These are phyloP conservation scores for Stenogyne calaminthoides DNA, from an alignment of 305 asterid species.

Conservation along the genomic window DNA sequence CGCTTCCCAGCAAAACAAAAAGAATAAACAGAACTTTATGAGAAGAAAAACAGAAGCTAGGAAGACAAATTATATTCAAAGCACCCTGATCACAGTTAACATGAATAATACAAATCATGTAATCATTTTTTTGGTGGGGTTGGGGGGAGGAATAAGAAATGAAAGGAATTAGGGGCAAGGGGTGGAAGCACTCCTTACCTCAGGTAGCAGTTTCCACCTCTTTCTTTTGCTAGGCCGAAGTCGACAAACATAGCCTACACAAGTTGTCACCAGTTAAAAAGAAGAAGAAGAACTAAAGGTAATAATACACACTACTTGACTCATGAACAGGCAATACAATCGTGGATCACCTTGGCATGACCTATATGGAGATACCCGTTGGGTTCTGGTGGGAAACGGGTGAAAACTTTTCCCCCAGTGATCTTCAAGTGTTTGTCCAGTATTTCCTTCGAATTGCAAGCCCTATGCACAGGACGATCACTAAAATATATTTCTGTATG, in stretches of 20 bases:
- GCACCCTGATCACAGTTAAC: too few relatives aligned
- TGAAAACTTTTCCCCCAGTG: conserved; percentile 74
- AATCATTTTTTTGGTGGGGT: too few relatives aligned
- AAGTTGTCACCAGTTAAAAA: conserved; percentile 20
- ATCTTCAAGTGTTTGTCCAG: conserved; percentile 76
- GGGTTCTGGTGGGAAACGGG: conserved; percentile 99
- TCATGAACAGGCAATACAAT: conserved; percentile 16
- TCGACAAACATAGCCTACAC: conserved; percentile 95
- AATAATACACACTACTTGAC: background rate
- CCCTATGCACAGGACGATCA: conserved; percentile 76
- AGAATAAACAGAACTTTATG: background rate
- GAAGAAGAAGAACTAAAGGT: background rate
- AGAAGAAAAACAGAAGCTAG: background rate
- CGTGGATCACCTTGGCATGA: conserved; percentile 80
- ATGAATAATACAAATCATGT: too few relatives aligned
- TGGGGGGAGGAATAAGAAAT: background rate
- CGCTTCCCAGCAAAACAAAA: too few relatives aligned
- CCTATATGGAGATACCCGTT: conserved; percentile 97
- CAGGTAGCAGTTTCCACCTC: conserved; percentile 90
- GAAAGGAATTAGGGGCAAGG: too few relatives aligned
- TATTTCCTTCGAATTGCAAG: conserved; percentile 77
- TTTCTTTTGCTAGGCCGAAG: conserved; percentile 91
- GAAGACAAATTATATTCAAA: too few relatives aligned
- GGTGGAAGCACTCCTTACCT: conserved; percentile 51
- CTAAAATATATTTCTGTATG: conserved; percentile 93